Conservation (phyloP, 2,329 filamentous ascomycete genomes). For the Magnaporthiopsis poae region DNA sequence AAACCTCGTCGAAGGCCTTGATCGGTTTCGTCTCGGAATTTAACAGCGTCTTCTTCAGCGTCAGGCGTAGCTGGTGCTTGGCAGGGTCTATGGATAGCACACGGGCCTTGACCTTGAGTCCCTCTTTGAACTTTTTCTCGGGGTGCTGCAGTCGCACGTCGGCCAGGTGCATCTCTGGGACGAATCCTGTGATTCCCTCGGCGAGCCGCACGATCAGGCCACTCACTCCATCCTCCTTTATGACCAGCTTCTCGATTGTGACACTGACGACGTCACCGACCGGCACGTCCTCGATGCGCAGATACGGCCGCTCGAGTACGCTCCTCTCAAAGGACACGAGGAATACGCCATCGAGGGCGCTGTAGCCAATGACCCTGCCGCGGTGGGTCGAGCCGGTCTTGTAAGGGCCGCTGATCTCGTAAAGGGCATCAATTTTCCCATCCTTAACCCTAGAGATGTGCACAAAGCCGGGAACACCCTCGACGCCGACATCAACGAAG, state of each 20-base stretch:
- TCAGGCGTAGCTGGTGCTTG: slow-evolving; percentile 73
- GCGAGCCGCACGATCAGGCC: slow-evolving; percentile 76
- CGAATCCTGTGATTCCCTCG: slow-evolving; percentile 79
- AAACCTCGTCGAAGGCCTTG: slow-evolving; percentile 64
- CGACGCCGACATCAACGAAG: slow-evolving; percentile 62
- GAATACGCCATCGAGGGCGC: slow-evolving; percentile 74
- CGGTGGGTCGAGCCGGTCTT: slow-evolving; percentile 69
- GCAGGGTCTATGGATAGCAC: slow-evolving; percentile 70
- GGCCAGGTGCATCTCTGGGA: slow-evolving; percentile 77
- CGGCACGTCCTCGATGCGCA: slow-evolving; percentile 82
- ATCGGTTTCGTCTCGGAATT: slow-evolving; percentile 78
- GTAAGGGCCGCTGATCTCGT: slow-evolving; percentile 66
- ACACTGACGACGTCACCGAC: slow-evolving; percentile 73
- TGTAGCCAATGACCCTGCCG: slow-evolving; percentile 78
- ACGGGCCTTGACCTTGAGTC: slow-evolving; percentile 71
- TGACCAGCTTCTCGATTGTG: slow-evolving; percentile 72
- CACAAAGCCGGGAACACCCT: slow-evolving; percentile 70
- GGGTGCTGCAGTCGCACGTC: slow-evolving; percentile 83
- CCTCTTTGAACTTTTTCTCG: slow-evolving; percentile 90
- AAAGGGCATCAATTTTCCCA: slow-evolving; percentile 74
- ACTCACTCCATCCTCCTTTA: slow-evolving; percentile 66
- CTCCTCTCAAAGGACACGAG: slow-evolving; percentile 74
- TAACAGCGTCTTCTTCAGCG: slow-evolving; percentile 86
- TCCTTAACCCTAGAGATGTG: slow-evolving; percentile 91
- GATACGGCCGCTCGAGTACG: slow-evolving; percentile 75